Evolutionary conservation across 1,284 basidiomycete species (phyloP).

Genomic region (Fomitopsis schrenkii): DNA sequence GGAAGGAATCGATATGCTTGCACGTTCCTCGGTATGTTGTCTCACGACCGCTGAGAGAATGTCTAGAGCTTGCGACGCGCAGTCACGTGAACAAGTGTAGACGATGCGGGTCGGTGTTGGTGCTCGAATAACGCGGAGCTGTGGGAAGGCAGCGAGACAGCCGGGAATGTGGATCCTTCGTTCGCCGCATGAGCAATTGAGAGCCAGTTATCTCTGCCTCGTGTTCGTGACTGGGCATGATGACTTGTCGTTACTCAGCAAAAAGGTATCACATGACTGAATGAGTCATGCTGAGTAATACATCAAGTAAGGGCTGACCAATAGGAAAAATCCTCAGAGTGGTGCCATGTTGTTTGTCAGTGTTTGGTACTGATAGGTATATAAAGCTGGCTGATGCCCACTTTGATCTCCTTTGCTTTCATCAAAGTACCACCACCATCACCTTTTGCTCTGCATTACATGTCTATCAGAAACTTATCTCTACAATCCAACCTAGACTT

Average conservation of each 20-base stretch:
- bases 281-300: not conserved
- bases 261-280: not conserved
- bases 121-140: too few species aligned
- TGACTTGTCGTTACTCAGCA: not conserved
- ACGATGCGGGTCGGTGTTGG: too few species aligned
- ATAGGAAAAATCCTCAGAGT: not conserved
- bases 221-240: not conserved
- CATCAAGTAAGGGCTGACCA: not conserved
- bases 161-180: too few species aligned
- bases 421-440: not conserved
- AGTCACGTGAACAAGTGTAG: too few species aligned
- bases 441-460: not conserved
- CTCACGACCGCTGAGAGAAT: not conserved
- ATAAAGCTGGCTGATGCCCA: not conserved
- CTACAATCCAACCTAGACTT: not conserved
- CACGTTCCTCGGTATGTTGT: too few species aligned
- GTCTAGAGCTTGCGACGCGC: not conserved
- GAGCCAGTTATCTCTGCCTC: too few species aligned
- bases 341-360: not conserved
- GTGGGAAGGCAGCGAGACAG: too few species aligned
- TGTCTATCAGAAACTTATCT: not conserved
- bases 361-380: not conserved
- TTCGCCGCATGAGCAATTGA: too few species aligned
- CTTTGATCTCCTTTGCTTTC: not conserved
- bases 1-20: too few species aligned